Evolutionary conservation across 2,329 filamentous ascomycete genomes (phyloP).

Genomic region (Triangularia setosa): DNA sequence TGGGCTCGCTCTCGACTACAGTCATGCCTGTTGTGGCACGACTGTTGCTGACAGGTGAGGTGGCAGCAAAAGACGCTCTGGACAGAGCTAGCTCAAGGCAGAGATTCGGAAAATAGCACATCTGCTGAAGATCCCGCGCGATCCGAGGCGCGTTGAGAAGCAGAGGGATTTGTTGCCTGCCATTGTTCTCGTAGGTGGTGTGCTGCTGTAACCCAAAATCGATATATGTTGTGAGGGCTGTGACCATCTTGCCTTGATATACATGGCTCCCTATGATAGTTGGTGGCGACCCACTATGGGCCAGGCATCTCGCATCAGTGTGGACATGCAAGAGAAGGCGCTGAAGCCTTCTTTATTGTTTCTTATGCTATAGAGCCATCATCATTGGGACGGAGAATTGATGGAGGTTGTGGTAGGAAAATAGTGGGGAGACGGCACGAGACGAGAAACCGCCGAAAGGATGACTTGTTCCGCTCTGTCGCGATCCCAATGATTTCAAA

Average conservation of each 20-base stretch:
- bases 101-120: not conserved
- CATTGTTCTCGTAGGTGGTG: not conserved
- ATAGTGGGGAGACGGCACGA: constrained; percentile 12
- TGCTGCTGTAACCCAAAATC: not conserved
- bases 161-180: not conserved
- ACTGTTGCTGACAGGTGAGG: not conserved
- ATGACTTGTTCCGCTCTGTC: not conserved
- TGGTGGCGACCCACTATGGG: not conserved
- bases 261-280: not conserved
- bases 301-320: constrained; percentile 2
- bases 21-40: constrained; percentile 1
- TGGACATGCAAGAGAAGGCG: constrained; percentile 18
- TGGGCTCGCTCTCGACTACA: not conserved
- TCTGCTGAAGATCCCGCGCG: not conserved
- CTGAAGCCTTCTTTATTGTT: constrained; percentile 15
- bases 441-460: constrained; percentile 18
- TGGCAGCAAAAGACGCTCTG: not conserved
- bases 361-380: constrained; percentile 3
- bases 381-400: not conserved
- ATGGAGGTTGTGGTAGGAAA: no score
- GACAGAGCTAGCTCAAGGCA: not conserved
- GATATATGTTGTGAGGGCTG: not conserved
- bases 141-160: not conserved
- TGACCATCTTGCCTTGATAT: not conserved
- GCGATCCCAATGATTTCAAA: not conserved